Base-by-base conservation (phyloP, 78 protist genomes). In the Polysphondylium violaceum region DNA sequence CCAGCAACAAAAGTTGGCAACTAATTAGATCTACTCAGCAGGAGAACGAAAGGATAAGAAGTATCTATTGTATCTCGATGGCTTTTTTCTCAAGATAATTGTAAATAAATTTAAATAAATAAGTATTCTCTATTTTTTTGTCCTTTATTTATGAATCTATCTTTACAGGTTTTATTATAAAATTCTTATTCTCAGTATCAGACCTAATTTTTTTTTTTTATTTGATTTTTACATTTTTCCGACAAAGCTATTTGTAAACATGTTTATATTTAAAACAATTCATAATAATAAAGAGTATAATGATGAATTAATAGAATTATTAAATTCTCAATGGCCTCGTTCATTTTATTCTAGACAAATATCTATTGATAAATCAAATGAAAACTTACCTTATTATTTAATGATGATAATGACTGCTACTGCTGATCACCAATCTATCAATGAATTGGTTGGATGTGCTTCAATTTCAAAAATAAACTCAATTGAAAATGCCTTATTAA, bases 271-370 rank as follows among this genome's bases (percentile, higher is more conserved):
- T 68, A 19, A 38, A 25, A 41, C 3, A 41, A 68, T 68, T n/a
- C 75, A 68, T 35, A 43, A 68, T 0, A 47, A 23, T 0, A 68
- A 27, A 33, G 23, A 68, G 25, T 68, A 41, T 14, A 25, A n/a
- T 19, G 75, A 68, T 12, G 58, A 36, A 41, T 68, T 68, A 41
- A 41, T 25, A 23, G 35, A 68, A 27, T 11, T 68, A 27, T 68
- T 68, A 41, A 68, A 68, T 68, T 25, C 31, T 14, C 75, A 68
- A 68, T 68, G 75, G 75, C 75, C 75, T 1, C 19, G 75, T 23
- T 68, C 75, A 0, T 33, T 25, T 19, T 68, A 36, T 23, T 68
- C 75, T 9, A 68, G 75, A 68, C 23, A 25, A 11, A 36, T 27
- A 12, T 41, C 75, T 23, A 68, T 68, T 7, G 75, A 68, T 12